Base-by-base conservation (phyloP, 441 rosid species). In the Monsonia emarginata region DNA sequence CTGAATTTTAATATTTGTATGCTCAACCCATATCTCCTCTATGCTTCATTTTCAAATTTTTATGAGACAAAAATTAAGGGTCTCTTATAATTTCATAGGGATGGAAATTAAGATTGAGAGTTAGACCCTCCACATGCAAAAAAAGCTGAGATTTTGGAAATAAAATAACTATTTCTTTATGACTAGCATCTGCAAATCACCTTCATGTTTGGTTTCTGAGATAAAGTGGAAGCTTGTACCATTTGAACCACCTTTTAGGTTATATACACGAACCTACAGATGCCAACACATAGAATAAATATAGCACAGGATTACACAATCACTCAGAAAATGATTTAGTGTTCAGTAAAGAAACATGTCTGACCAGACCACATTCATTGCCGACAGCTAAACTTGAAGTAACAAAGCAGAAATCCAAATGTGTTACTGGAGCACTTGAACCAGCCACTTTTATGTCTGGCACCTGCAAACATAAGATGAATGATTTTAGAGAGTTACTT, bases 371-470 rank as follows among this genome's bases (percentile, higher is more conserved):
- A 56, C 69, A 52, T 71, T 81, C 78, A 31, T 79, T 81, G 71
- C 94, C 94, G 65, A 85, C 83, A 64, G 85, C 94, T 84, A 88
- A 81, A 72, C 64, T 69, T 68, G 73, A 78, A 52, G 87, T 84
- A 72, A 42, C 63, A 63, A 73, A 66, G 71, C 88, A 88, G 46
- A 88, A 72, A 61, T 81, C 83, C 75, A 88, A 67, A 25, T 65
- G 64, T 48, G 85, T 72, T 46, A 88, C 83, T n/a, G 90, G 76
- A 67, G 82, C 73, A 72, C 70, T 67, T 31, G 75, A 77, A 57
- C 77, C 81, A 50, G 78, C 65, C 63, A 79, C 63, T 44, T 75
- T 65, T 70, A 79, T 48, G 63, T 79, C 87, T 69, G 80, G 80
- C 67, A 77, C 76, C 88, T 82, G 83, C 40, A 61, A 68, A 46